phyloP scores from a whole-genome alignment of 2,329 filamentous ascomycete genomes.

The Decorospora gaudefroyi region DNA sequence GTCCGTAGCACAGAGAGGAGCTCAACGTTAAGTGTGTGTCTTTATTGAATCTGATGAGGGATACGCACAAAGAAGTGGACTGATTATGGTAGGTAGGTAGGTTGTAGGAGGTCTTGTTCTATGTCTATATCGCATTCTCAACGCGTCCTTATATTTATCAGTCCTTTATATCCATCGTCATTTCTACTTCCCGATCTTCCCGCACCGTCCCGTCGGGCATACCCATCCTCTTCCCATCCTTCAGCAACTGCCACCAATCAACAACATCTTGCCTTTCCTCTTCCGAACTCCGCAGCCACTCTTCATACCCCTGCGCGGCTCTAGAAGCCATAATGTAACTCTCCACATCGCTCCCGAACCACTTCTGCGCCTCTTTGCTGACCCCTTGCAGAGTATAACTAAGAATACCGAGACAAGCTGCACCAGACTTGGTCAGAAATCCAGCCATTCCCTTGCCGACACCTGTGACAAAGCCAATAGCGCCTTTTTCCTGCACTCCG shows the following conservation, averaged over 20 bases:
- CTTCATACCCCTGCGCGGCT: slow-evolving; percentile 26
- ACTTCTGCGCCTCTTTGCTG: slow-evolving; percentile 23
- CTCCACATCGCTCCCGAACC: slow-evolving; percentile 15
- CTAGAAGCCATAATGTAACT: slow-evolving; percentile 22
- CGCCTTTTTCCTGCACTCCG: slow-evolving; percentile 28
- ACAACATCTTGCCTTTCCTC: slow-evolving; percentile 22
- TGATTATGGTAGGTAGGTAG: no score
- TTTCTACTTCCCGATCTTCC: no score
- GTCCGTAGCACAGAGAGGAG: no score
- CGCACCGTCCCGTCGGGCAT: slow-evolving; percentile 24
- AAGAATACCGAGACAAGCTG: slow-evolving; percentile 21
- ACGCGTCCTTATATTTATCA: no score
- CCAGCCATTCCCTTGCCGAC: slow-evolving; percentile 35
- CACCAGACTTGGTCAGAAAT: slow-evolving; percentile 28
- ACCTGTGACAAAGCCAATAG: slow-evolving; percentile 30
- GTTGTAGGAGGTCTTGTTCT: no score
- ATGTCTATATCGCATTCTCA: no score
- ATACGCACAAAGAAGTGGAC: no score
- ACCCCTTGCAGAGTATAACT: slow-evolving; percentile 25
- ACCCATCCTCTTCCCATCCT: slow-evolving; percentile 14
- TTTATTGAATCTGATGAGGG: no score
- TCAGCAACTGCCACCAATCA: slow-evolving; percentile 19
- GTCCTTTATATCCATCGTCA: no score
- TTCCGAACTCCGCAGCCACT: slow-evolving; percentile 24
- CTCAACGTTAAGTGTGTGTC: no score